These are phyloP conservation scores for Knufia fluminis DNA, from an alignment of 2,329 filamentous ascomycete species.

Conservation along the genomic window DNA sequence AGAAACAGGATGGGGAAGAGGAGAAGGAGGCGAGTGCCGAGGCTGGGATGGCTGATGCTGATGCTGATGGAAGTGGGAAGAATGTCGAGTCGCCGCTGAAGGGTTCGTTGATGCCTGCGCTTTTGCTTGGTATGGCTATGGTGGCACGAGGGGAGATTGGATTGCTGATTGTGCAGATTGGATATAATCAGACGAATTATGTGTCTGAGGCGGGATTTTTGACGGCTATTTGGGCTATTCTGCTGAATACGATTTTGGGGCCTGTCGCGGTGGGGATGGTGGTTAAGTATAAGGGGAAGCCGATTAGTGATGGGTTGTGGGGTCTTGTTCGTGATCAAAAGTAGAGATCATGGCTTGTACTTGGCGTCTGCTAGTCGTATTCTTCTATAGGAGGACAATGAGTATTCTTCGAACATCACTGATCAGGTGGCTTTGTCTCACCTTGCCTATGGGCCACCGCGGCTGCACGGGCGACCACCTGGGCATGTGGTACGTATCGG, in stretches of 20 bases:
- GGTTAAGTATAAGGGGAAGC: slow-evolving; percentile 26
- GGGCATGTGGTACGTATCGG: too few relatives aligned
- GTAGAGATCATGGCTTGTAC: too few relatives aligned
- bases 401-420: too few relatives aligned
- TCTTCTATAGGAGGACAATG: too few relatives aligned
- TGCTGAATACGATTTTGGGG: slow-evolving; percentile 45
- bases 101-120: slow-evolving; percentile 55
- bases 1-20: background rate
- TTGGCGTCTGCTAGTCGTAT: too few relatives aligned
- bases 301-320: background rate
- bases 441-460: too few relatives aligned
- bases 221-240: slow-evolving; percentile 46
- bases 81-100: background rate
- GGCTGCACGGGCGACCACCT: too few relatives aligned
- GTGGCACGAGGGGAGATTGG: slow-evolving; percentile 67
- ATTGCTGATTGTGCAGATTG: slow-evolving; percentile 48
- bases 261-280: slow-evolving; percentile 43
- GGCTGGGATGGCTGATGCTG: too few relatives aligned
- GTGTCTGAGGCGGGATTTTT: slow-evolving; percentile 48
- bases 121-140: slow-evolving; percentile 60
- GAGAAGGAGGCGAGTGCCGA: too few relatives aligned
- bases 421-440: too few relatives aligned
- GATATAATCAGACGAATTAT: slow-evolving; percentile 35
- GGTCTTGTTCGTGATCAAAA: background rate
- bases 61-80: too few relatives aligned